Conservation (phyloP, 495 filamentous ascomycete genomes). For the Cetradonia linearis region DNA sequence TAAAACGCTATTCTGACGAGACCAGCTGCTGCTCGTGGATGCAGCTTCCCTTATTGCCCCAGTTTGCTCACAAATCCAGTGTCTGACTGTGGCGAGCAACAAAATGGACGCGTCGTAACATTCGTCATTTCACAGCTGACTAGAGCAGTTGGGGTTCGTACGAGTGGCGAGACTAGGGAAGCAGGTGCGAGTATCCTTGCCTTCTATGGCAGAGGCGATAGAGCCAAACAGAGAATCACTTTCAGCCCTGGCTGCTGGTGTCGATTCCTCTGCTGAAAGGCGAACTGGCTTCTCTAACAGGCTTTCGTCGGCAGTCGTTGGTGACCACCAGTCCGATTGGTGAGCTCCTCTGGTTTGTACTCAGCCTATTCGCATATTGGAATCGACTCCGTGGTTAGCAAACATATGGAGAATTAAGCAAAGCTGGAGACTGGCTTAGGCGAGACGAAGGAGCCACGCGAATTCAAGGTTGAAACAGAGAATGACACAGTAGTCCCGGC, state of each 20-base stretch:
- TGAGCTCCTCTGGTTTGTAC: not conserved
- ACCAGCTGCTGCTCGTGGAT: slow-evolving; percentile 1
- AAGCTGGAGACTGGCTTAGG: not conserved
- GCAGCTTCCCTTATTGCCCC: not conserved
- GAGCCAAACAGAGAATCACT: not conserved
- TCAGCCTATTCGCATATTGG: not conserved
- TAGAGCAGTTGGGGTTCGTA: not conserved
- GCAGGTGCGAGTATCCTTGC: not conserved
- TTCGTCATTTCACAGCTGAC: not conserved
- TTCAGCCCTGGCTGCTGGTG: not conserved
- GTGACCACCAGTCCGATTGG: not conserved
- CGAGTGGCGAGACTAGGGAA: not conserved
- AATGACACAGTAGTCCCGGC: slow-evolving; percentile 1
- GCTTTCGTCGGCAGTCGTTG: not conserved
- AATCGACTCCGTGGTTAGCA: not conserved
- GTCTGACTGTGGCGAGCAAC: not conserved
- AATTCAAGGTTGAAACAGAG: slow-evolving; percentile 8
- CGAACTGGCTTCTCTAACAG: not conserved
- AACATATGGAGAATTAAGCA: not conserved
- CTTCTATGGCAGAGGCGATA: not conserved
- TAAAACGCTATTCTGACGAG: not conserved
- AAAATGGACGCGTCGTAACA: not conserved
- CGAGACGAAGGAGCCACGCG: slow-evolving; percentile 5
- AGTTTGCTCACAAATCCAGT: not conserved
- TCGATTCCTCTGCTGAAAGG: not conserved